A percentile compares a stretch with the other conserved stretches of the same genome.
These are phyloP conservation scores for Calycina herbarum DNA, from an alignment of 2,329 filamentous ascomycete species.

Conservation along the genomic window DNA sequence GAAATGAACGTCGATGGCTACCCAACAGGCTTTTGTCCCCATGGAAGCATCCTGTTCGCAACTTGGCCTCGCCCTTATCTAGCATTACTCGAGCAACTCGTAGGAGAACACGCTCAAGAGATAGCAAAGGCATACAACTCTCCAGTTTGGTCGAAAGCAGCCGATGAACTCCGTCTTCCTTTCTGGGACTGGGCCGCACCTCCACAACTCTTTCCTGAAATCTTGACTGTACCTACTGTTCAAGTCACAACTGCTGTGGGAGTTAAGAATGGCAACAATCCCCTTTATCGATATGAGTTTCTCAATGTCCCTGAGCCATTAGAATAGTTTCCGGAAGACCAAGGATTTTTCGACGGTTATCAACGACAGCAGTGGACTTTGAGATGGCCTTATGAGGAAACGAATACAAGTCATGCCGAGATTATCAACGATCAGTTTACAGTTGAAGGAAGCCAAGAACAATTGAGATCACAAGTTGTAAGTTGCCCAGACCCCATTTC, in stretches of 20 bases:
- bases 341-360: not conserved
- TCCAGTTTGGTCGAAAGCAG: slow-evolving; percentile 43
- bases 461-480: not conserved
- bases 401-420: not conserved
- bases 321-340: slow-evolving; percentile 33
- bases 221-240: slow-evolving; percentile 31
- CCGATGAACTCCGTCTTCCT: slow-evolving; percentile 42
- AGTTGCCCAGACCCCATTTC: not conserved
- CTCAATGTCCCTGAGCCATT: slow-evolving; percentile 37
- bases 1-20: not conserved
- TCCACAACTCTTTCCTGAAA: slow-evolving; percentile 44
- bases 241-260: slow-evolving; percentile 30
- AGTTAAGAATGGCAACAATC: slow-evolving; percentile 44
- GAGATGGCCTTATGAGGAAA: not conserved
- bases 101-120: slow-evolving; percentile 46
- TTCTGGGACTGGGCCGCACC: slow-evolving; percentile 48
- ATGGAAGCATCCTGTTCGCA: slow-evolving; percentile 61
- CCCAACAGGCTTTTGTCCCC: slow-evolving; percentile 61
- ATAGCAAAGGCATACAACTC: slow-evolving; percentile 41
- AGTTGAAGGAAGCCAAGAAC: no score
- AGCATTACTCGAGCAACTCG: slow-evolving; percentile 54
- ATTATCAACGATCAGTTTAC: not conserved
- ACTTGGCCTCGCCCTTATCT: slow-evolving; percentile 56
- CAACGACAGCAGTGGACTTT: not conserved
- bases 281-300: slow-evolving; percentile 51